phyloP scores from a whole-genome alignment of 495 filamentous ascomycete genomes.

The Lentithecium fluviatile region DNA sequence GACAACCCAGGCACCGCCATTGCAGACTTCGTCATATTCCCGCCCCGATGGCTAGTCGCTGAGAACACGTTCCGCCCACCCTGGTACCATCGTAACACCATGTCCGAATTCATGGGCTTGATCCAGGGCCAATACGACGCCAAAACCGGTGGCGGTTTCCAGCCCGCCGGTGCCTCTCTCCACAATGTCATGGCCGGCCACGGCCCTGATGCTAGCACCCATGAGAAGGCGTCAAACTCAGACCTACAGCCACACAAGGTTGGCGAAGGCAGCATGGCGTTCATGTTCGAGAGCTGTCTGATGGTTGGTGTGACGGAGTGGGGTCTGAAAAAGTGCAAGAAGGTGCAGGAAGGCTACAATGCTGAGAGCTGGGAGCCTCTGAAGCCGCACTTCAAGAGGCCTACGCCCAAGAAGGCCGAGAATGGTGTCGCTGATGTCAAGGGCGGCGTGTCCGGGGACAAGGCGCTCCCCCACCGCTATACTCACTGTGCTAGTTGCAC shows the following conservation, averaged over 20 bases:
- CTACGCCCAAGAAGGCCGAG: constrained; percentile 66
- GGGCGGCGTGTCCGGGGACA: constrained; percentile 30
- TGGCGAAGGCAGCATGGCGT: constrained; percentile 63
- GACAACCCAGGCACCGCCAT: constrained; percentile 66
- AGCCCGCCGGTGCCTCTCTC: constrained; percentile 60
- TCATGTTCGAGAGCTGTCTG: constrained; percentile 63
- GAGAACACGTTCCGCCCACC: constrained; percentile 81
- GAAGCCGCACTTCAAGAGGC: constrained; percentile 72
- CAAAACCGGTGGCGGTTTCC: constrained; percentile 63
- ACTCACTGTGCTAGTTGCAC: constrained; percentile 32
- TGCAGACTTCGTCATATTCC: constrained; percentile 82
- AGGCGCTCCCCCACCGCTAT: constrained; percentile 36
- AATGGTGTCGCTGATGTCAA: constrained; percentile 60
- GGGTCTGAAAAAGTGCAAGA: constrained; percentile 78
- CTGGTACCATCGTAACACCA: constrained; percentile 76
- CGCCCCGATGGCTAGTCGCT: constrained; percentile 74
- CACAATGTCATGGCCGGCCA: constrained; percentile 66
- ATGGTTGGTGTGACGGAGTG: constrained; percentile 94
- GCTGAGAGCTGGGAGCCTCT: constrained; percentile 81
- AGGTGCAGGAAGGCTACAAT: constrained; percentile 82
- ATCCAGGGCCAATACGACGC: constrained; percentile 70
- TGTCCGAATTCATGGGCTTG: constrained; percentile 83
- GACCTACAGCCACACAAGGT: constrained; percentile 59
- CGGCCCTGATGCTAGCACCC: constrained; percentile 58
- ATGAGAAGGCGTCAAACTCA: constrained; percentile 59